phyloP scores from a whole-genome alignment of 345 rosid genomes.

The Acer saccharum region DNA sequence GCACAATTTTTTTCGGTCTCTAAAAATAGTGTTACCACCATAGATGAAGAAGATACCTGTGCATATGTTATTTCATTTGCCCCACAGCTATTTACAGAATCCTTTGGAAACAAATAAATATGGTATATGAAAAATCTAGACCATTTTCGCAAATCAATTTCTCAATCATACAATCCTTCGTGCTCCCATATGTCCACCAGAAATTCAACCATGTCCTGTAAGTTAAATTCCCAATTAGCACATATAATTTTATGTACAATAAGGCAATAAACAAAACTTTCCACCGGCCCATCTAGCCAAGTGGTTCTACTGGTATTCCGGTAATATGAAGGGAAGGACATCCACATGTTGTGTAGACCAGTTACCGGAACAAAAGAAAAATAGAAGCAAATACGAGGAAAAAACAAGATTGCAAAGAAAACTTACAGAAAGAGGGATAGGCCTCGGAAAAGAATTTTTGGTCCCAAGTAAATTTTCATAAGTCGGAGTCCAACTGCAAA shows the following conservation, averaged over 20 bases:
- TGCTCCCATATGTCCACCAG: slow-evolving; percentile 60
- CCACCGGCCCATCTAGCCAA: not conserved
- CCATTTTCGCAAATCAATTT: not conserved
- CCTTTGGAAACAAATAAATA: not conserved
- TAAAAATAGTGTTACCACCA: not conserved
- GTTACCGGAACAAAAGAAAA: not conserved
- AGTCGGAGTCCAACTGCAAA: slow-evolving; percentile 52
- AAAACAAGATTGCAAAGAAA: not conserved
- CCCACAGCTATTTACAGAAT: slow-evolving; percentile 25
- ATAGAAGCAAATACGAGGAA: not conserved
- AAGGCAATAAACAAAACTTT: not conserved
- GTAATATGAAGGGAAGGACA: too few species aligned
- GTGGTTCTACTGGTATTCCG: not conserved
- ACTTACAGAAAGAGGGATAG: slow-evolving; percentile 66
- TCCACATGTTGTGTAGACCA: not conserved
- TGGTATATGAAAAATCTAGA: not conserved
- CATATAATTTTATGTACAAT: not conserved
- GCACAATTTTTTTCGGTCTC: not conserved
- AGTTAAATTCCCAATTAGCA: slow-evolving; percentile 10
- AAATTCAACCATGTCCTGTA: slow-evolving; percentile 64
- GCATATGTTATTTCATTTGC: not conserved
- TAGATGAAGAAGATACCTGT: slow-evolving; percentile 1
- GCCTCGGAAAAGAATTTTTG: slow-evolving; percentile 45
- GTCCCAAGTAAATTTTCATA: slow-evolving; percentile 58
- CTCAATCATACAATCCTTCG: slow-evolving; percentile 51